Evolutionary conservation across 371 early-diverging fungal genomes (phyloP), one percentile per base, ranked within the genome.

Genomic region (Mortierella sp.): DNA sequence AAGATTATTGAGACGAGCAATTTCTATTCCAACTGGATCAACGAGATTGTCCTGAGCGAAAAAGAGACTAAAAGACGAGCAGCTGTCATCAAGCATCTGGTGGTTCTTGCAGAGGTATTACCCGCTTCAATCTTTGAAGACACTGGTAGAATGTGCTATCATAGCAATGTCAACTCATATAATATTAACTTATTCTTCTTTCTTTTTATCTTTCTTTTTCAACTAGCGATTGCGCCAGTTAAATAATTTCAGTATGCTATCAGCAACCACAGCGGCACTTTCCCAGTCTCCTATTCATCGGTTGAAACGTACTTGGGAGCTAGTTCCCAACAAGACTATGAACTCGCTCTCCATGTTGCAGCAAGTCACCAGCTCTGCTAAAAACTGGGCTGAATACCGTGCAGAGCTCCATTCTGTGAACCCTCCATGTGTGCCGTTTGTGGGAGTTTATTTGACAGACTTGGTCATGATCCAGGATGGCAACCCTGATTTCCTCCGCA

Each of bases 391-490:
- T 37, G 90, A 89, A 49, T 98, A 98, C 81, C 94, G 97, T 70
- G 92, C 94, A 45, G 90, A 94, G 73, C 87, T 98, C 52, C 94
- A 95, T 73, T 90, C 92, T 4, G 91, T 92, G 72, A 94, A 94
- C 68, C 97, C 97, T 55, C 97, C 98, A 0, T 95, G 96, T 70
- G 93, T 98, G 12, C 98, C 98, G 0, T 97, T 96, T 78, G 67
- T 98, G 60, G 97, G 95, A 43, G 89, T 93, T 26, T 95, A 94
- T 77, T 86, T 97, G 47, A 95, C 95, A 61, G 98, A 98, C 79
- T 79, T 98, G 77, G 96, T 97, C 35, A 97, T 97, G 81, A 94
- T 97, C 60, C 95, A 97, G 70, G 97, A 97, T 58, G 97, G 98
- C 26, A 97, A 96, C 86, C 88, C 94, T 16, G 94, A 97, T 78